Evolutionary conservation across 2,329 filamentous ascomycete species (phyloP).

Genomic region (Trichoderma semiorbis): DNA sequence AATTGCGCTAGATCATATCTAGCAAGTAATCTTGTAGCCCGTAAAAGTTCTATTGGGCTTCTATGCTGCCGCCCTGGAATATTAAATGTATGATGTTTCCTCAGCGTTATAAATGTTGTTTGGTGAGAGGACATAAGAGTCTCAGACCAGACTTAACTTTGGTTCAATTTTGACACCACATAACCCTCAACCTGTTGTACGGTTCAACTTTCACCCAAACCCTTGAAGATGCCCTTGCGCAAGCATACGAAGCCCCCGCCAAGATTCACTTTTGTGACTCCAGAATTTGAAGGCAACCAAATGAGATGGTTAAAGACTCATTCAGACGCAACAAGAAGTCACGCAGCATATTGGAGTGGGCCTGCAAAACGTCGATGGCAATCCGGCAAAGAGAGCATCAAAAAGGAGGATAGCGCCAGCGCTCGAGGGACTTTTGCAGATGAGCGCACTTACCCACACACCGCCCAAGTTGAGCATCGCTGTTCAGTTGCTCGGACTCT

Average conservation of each 20-base stretch:
- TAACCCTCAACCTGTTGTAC: not conserved
- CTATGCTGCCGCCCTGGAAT: not conserved
- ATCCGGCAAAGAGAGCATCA: not conserved
- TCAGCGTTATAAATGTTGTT: not conserved
- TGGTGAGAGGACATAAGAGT: not conserved
- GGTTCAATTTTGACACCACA: not conserved
- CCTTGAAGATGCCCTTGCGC: not conserved
- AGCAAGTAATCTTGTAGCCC: not conserved
- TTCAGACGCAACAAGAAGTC: conserved; percentile 3
- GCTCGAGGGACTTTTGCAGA: not conserved
- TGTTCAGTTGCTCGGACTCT: not conserved
- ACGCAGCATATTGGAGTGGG: not conserved
- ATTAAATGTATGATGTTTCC: not conserved
- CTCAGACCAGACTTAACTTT: not conserved
- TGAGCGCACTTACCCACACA: not conserved
- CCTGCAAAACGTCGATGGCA: conserved; percentile 4
- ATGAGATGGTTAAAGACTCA: conserved; percentile 9
- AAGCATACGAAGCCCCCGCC: not conserved
- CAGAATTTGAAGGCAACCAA: not conserved
- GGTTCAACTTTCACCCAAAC: not conserved
- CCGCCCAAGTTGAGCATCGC: not conserved
- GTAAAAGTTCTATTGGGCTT: not conserved
- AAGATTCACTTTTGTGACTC: not conserved
- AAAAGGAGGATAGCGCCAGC: not conserved
- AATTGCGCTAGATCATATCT: not conserved